Percentiles rank a stretch among this genome's conserved stretches.
These are phyloP conservation scores for Radiomyces spectabilis DNA, from an alignment of 192 early-diverging fungal genomes.

Conservation along the genomic window DNA sequence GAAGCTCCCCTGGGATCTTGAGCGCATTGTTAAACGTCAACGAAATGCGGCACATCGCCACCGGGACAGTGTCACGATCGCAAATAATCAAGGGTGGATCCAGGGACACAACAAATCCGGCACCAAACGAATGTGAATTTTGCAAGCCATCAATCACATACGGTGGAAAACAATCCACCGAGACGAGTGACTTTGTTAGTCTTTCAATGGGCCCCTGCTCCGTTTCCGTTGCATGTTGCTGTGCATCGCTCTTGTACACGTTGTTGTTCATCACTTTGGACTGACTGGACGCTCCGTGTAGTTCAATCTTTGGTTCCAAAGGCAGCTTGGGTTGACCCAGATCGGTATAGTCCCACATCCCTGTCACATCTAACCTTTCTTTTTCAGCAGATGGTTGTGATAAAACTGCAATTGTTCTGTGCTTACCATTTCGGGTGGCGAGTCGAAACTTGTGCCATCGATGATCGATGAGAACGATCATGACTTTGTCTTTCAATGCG, in stretches of 20 bases:
- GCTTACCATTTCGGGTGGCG: conserved; percentile 63
- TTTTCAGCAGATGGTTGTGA: background rate
- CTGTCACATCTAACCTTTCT: conserved; percentile 46
- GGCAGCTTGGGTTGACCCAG: conserved; percentile 33
- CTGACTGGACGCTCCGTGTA: too few relatives aligned
- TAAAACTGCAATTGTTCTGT: too few relatives aligned
- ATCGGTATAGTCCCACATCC: conserved; percentile 71
- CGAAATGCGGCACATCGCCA: conserved; percentile 64
- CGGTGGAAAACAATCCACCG: conserved; percentile 73
- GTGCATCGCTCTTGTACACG: too few relatives aligned
- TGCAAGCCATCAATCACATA: conserved; percentile 67
- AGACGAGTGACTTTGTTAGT: conserved; percentile 40
- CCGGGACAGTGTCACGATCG: conserved; percentile 70
- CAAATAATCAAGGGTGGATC: conserved; percentile 74
- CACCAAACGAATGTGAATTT: conserved; percentile 54
- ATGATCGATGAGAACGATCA: conserved; percentile 73
- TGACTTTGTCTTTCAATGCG: conserved; percentile 67
- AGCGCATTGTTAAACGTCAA: conserved; percentile 78
- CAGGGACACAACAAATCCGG: conserved; percentile 71
- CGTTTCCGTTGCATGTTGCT: too few relatives aligned
- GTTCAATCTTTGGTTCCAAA: too few relatives aligned
- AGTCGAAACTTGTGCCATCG: conserved; percentile 79
- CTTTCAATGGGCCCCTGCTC: background rate
- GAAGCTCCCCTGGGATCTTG: conserved; percentile 70
- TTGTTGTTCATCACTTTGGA: too few relatives aligned